A percentile compares a stretch with the other conserved stretches of the same genome.
Conservation (phyloP, 176 grass and related monocot species). For the Ampelocalamus luodianensis region DNA sequence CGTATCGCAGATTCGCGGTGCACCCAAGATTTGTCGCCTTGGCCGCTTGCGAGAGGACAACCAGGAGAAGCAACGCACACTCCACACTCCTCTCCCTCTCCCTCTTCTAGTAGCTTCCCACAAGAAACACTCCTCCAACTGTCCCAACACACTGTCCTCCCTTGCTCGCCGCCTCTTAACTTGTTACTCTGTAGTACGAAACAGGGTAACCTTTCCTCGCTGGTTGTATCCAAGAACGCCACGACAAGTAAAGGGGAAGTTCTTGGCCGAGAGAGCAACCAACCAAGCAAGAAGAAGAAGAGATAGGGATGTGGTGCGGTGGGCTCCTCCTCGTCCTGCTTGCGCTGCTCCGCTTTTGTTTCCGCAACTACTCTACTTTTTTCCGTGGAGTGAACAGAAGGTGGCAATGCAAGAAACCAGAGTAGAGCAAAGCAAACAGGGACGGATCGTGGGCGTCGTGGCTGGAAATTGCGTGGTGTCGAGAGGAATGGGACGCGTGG, state of each 20-base stretch:
- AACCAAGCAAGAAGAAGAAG: constrained; percentile 18
- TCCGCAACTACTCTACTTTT: neutral
- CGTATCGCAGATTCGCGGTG: constrained; percentile 16
- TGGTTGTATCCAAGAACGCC: constrained; percentile 45
- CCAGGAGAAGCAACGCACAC: constrained; percentile 34
- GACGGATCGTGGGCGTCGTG: neutral
- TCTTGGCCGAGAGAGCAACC: constrained; percentile 33
- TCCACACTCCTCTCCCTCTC: constrained; percentile 16
- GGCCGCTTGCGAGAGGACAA: constrained; percentile 36
- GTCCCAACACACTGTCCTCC: neutral
- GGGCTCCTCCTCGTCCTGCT: constrained; percentile 18
- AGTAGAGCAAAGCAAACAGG: neutral
- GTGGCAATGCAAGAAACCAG: neutral
- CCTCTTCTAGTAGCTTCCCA: constrained; percentile 41
- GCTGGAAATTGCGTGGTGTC: neutral
- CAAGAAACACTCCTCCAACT: constrained; percentile 31
- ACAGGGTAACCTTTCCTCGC: constrained; percentile 23
- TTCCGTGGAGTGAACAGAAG: neutral
- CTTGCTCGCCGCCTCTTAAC: constrained; percentile 19
- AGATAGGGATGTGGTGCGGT: constrained; percentile 40
- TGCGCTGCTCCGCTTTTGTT: constrained; percentile 5
- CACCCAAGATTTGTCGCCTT: constrained; percentile 47
- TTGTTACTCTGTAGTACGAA: constrained; percentile 15
- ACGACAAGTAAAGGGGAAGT: constrained; percentile 8
- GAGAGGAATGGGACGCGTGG: constrained; percentile 42